phyloP scores from a whole-genome alignment of 2,329 filamentous ascomycete species.

The Biscogniauxia mediterranea region DNA sequence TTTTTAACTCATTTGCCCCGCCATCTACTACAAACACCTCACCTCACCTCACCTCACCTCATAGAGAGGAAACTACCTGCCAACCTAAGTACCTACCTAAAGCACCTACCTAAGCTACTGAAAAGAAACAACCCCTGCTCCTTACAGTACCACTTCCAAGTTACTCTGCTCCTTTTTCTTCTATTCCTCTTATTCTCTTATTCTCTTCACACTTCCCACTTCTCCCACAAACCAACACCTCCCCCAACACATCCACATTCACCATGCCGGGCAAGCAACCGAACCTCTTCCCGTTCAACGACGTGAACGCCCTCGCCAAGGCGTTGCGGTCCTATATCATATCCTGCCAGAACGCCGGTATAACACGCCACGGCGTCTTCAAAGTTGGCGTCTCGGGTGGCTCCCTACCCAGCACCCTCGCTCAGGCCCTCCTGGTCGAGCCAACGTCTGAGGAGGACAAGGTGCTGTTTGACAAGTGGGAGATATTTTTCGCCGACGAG shows the following conservation, averaged over 20 bases:
- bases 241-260: constrained; percentile 7
- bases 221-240: constrained; percentile 2
- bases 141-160: neutral
- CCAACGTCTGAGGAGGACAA: constrained; percentile 55
- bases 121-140: too few relatives aligned
- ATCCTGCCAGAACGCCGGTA: constrained; percentile 73
- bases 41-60: too few relatives aligned
- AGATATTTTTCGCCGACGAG: constrained; percentile 98
- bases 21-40: constrained; percentile 5
- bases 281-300: constrained; percentile 78
- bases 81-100: too few relatives aligned
- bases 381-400: constrained; percentile 92
- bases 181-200: constrained; percentile 1
- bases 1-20: constrained; percentile 6
- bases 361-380: constrained; percentile 80
- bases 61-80: neutral
- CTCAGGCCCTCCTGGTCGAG: constrained; percentile 71
- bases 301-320: constrained; percentile 66
- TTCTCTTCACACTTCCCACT: constrained; percentile 1
- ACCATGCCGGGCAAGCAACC: constrained; percentile 56
- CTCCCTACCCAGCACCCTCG: constrained; percentile 84
- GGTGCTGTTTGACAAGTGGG: constrained; percentile 82
- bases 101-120: too few relatives aligned
- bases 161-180: constrained; percentile 3
- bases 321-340: constrained; percentile 82